Base-by-base conservation (phyloP, 805 yeast species). In the Candida germanica region DNA sequence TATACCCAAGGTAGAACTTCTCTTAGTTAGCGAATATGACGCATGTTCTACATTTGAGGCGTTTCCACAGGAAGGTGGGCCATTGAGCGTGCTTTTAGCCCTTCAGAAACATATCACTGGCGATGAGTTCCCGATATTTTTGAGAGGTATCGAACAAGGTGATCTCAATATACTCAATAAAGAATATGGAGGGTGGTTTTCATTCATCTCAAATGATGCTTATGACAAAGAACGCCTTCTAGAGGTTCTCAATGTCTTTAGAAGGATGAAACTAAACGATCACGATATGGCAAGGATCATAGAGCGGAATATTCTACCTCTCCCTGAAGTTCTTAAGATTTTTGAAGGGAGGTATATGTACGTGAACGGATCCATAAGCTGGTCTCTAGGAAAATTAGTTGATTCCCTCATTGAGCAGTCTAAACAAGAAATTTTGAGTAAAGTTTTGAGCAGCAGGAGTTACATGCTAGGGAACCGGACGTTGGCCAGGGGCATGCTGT, bases 171-270 rank as follows among this genome's bases (percentile, higher is more conserved):
- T n/a, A 7, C 27, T 25, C 27, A 8, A 12, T n/a, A 26, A 20
- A 20, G 23, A 20, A 7, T 10, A 7, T 7, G 23, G 23, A 20
- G 44, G 44, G 7, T 40, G 44, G 44, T 37, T 40, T 29, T 35
- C 41, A 2, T 40, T 33, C n/a, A 6, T 32, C 16, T 13, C 24
- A 16, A 12, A 10, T 3, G 12, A 24, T 12, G 16, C n/a, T 13
- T 10, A 32, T 33, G 10, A 16, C 29, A 11, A 16, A 12, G 10
- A n/a, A n/a, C n/a, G n/a, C n/a, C 16, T 13, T 8, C 11, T n/a
- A 25, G 22, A 15, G 3, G 15, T 30, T 18, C 5, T 23, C 27
- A 15, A 26, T 26, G 22, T 15, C 12, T 12, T 30, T 30, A 12
- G 21, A 17, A 6, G 7, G 4, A 6, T 15, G 24, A 3, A 17